Evolutionary conservation across 2,329 filamentous ascomycete species (phyloP).

Genomic region (Pseudodiploospora longispora): DNA sequence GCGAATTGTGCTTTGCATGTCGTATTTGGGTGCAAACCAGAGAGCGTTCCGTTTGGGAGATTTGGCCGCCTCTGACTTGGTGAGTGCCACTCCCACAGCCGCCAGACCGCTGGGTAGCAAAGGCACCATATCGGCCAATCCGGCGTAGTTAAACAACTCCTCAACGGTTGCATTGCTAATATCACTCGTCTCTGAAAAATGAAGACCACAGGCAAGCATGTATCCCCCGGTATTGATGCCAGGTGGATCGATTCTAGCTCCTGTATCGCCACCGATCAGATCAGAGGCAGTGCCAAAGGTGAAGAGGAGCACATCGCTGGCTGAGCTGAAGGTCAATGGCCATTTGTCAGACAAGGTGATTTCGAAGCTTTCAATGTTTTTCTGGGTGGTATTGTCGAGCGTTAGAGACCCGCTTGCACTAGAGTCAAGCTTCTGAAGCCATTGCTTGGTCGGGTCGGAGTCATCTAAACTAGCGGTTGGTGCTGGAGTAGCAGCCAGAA

Average conservation of each 20-base stretch:
- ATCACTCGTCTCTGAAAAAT: neutral
- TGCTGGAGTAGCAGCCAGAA: neutral
- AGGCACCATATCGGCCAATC: neutral
- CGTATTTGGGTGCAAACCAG: constrained; percentile 1
- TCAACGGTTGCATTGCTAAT: neutral
- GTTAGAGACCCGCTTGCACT: neutral
- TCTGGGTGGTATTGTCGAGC: neutral
- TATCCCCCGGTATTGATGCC: constrained; percentile 1
- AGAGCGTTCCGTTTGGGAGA: constrained; percentile 5
- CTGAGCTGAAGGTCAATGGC: constrained; percentile 7
- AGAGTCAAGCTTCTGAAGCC: constrained; percentile 5
- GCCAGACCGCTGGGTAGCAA: neutral
- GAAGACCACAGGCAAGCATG: constrained; percentile 4
- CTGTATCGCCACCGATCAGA: neutral
- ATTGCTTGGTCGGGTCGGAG: constrained; percentile 4
- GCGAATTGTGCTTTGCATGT: neutral
- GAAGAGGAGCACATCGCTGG: constrained; percentile 2
- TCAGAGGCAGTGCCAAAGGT: constrained; percentile 2
- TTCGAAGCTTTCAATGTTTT: neutral
- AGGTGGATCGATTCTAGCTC: constrained; percentile 1
- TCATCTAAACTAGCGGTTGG: constrained; percentile 1
- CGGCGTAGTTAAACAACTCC: constrained; percentile 4
- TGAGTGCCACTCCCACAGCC: neutral
- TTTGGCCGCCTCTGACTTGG: neutral
- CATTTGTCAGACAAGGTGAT: neutral